Base-by-base conservation (phyloP, 192 early-diverging fungal genomes). In the Obelidium mucronatum region DNA sequence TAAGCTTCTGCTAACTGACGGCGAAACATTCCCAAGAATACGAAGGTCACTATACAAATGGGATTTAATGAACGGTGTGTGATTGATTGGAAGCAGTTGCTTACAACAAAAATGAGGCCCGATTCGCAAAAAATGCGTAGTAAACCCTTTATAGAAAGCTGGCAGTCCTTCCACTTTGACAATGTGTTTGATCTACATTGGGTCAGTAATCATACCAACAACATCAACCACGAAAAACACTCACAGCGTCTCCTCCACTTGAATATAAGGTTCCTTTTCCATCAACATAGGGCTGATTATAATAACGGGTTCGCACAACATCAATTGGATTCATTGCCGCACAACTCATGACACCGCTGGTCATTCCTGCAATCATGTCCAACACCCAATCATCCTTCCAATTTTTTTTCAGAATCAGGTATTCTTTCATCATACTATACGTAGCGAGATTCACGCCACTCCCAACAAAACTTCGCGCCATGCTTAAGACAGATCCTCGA, bases 31-130 rank as follows among this genome's bases (percentile, higher is more conserved):
- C 90, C 91, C 56, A 93, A 60, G 73, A 93, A 91, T 22, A 92
- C 90, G 77, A 92, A 92, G 2, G 91, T 92, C 37, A 92, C 83
- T 87, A 63, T 58, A 17, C 30, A 60, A 30, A 30, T 28, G 2
- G 30, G 19, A 17, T 55, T 34, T 53, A 26, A 72, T 44, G 22
- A 44, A 37, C 37, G 42, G 73, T 31, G 28, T 54, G 40, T 19
- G 15, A 22, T 54, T 58, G 40, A 39, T 66, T 13, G 48, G 36
- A 55, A 28, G 60, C 0, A 5, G 33, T 26, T 2, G 71, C 85
- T 78, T 77, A 87, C 86, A 77, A 44, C 90, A 92, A 59, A 93
- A 93, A 73, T 93, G 92, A 42, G 92, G 92, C 19, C 92, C 92
- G 72, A 93, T 93, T 33, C 92, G 84, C 78, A 93, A 84, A 67